Evolutionary conservation across 148 eudicot species (phyloP), one percentile per base, ranked within the genome.

Genomic region (Chenopodium quinoa): DNA sequence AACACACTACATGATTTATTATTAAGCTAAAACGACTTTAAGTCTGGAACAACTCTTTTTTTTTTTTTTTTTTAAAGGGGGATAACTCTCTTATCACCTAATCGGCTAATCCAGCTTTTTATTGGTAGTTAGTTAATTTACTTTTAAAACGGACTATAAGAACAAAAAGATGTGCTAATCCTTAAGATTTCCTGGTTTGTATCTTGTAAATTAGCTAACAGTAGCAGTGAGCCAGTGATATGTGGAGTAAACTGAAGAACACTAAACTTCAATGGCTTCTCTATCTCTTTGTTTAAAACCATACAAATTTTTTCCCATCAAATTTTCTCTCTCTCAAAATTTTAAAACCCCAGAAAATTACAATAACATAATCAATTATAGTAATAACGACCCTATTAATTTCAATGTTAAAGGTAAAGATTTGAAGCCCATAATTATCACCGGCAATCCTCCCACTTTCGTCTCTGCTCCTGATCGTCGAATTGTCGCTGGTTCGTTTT

Each of bases 381-480:
- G 12, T 68, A 31, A 34, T 37, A 70, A 12, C 47, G 37, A 47
- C 44, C 67, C n/a, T 54, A 40, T 75, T 10, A 71, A 40, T 40
- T 5, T 40, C 44, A 40, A 11, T 34, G 40, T 17, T 2, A 65
- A 20, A 50, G 58, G 14, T 27, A 69, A 25, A 74, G 56, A 78
- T 1, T 76, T 90, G 34, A 90, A 93, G 80, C 98, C 98, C 73
- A 93, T 95, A 7, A 89, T 89, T 0, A 89, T 89, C 7, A 68
- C 71, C 60, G 98, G 94, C 1, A 83, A 90, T 75, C 98, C 98
- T 40, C 96, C 97, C 65, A 91, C 97, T 60, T 81, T 85, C 25
- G 97, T 94, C 78, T 91, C 98, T 60, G 95, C 95, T 81, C 93
- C 97, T 25, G 90, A 89, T 78, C 97, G 97, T 76, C 93, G 97